Conservation (phyloP, 345 rosid genomes). For the Moringa oleifera region DNA sequence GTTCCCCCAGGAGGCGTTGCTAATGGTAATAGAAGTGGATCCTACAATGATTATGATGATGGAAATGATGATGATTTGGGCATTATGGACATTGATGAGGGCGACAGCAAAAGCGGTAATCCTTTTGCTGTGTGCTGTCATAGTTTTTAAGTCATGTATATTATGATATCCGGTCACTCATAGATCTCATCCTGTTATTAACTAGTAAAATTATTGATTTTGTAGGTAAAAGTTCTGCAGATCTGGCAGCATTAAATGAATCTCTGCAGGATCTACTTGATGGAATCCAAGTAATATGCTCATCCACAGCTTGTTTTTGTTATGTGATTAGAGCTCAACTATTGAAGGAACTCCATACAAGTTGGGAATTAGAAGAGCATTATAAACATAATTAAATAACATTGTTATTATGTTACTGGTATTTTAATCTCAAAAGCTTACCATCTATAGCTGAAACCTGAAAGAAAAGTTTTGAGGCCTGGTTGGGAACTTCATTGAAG, state of each 20-base stretch:
- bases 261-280: slow-evolving; percentile 96
- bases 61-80: slow-evolving; percentile 85
- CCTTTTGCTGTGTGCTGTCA: slow-evolving; percentile 11
- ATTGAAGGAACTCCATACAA: background rate
- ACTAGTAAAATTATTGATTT: slow-evolving; percentile 12
- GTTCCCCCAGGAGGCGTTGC: slow-evolving; percentile 73
- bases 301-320: background rate
- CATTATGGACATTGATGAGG: slow-evolving; percentile 89
- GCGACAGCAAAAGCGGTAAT: slow-evolving; percentile 69
- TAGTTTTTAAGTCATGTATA: slow-evolving; percentile 12
- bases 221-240: slow-evolving; percentile 72
- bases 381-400: too few species aligned
- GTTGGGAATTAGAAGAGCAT: background rate
- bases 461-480: background rate
- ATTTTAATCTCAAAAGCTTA: background rate
- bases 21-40: slow-evolving; percentile 53
- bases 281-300: slow-evolving; percentile 76
- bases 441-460: background rate
- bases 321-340: background rate
- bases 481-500: background rate
- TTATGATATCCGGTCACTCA: slow-evolving; percentile 6
- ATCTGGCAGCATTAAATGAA: slow-evolving; percentile 76
- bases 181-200: slow-evolving; percentile 10
- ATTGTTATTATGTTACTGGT: background rate
- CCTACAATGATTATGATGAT: slow-evolving; percentile 49